A percentile compares a stretch with the other conserved stretches of the same genome.
Conservation (phyloP, 352 stramenopile species). For the Pythium dissimile region DNA sequence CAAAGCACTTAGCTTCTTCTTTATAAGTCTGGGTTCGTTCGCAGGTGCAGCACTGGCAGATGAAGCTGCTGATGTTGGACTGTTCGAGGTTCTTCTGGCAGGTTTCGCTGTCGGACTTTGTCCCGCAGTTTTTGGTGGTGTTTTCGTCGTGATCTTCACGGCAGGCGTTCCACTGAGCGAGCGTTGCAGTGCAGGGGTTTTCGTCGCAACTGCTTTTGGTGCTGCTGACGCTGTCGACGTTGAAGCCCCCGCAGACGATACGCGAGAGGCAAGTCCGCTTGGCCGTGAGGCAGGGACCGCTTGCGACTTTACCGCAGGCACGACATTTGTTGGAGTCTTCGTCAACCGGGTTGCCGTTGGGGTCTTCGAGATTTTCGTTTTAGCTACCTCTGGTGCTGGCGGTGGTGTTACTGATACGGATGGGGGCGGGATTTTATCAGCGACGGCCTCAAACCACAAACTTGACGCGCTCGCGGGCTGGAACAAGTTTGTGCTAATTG, state of each 20-base stretch:
- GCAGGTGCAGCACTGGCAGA: not conserved
- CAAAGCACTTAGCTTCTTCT: slow-evolving; percentile 55
- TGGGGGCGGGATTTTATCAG: no score
- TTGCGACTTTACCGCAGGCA: no score
- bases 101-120: not conserved
- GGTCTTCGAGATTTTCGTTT: not conserved
- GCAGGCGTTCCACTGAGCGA: slow-evolving; percentile 16
- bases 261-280: no score
- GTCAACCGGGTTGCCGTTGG: not conserved
- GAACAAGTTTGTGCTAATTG: no score
- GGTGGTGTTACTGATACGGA: not conserved
- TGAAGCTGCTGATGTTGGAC: not conserved
- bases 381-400: not conserved
- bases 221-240: slow-evolving; percentile 1
- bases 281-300: no score
- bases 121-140: slow-evolving; percentile 22
- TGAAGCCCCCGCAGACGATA: not conserved
- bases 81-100: not conserved
- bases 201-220: slow-evolving; percentile 6
- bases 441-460: no score
- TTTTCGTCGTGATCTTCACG: slow-evolving; percentile 9
- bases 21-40: slow-evolving; percentile 8
- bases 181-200: slow-evolving; percentile 9
- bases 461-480: no score
- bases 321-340: not conserved